phyloP scores from a whole-genome alignment of 805 yeast species.

The Blastobotrys muscicola region DNA sequence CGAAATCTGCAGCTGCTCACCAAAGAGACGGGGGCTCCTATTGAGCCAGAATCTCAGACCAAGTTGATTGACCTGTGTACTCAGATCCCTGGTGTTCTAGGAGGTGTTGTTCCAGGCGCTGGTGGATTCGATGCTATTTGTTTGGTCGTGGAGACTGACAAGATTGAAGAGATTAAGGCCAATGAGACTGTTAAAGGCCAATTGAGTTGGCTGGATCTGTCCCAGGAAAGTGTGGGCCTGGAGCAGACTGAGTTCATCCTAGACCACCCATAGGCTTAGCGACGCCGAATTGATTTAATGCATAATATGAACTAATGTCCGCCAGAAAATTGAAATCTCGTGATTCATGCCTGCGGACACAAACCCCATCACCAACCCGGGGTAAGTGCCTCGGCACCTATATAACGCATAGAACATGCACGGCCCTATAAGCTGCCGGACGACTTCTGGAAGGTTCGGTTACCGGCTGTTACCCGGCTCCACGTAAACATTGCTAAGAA shows the following conservation, averaged over 20 bases:
- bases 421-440: too few relatives aligned
- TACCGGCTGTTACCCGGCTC: too few relatives aligned
- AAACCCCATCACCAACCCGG: neutral
- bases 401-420: too few relatives aligned
- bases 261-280: neutral
- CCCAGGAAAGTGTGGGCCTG: constrained; percentile 1
- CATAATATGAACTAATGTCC: neutral
- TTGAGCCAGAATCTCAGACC: constrained; percentile 80
- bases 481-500: too few relatives aligned
- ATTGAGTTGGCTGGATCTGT: constrained; percentile 2
- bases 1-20: constrained; percentile 52
- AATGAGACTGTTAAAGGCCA: constrained; percentile 18
- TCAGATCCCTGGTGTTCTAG: constrained; percentile 61
- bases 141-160: constrained; percentile 45
- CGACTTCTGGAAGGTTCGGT: too few relatives aligned
- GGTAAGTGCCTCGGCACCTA: too few relatives aligned
- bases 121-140: constrained; percentile 96
- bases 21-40: constrained; percentile 60
- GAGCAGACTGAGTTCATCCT: neutral
- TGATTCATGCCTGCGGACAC: neutral
- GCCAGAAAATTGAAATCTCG: neutral
- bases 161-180: constrained; percentile 29
- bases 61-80: constrained; percentile 49
- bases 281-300: neutral
- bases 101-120: constrained; percentile 98